Base-by-base conservation (phyloP, 176 grass and related monocot genomes). In the Leersia perrieri region DNA sequence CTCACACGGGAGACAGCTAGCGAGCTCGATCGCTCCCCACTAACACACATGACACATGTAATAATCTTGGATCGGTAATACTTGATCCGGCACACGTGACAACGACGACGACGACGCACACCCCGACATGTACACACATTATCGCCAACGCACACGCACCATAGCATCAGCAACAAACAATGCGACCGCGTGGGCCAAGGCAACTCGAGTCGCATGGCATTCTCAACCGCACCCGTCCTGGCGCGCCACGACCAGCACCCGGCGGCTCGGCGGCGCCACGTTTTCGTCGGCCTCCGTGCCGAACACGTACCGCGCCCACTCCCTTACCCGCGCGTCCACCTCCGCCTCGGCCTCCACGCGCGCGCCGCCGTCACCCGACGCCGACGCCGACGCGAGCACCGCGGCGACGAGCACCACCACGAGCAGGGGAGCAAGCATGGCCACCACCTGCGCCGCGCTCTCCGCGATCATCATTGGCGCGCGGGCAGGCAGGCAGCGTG, bases 241-340 rank as follows among this genome's bases (percentile, higher is more conserved):
- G 18, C 47, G 58, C 34, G n/a, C 11, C 75, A 73, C 28, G 31
- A 16, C n/a, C 11, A 40, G 47, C 36, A 58, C 5, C 53, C 53
- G 53, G 2, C 53, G 22, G 20, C 53, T 23, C 53, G 53, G 53
- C 53, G 53, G 53, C 22, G 51, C 22, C 8, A 41, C 18, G 49
- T 25, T 3, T 2, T 16, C 53, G 53, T 58, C 53, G 16, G 29
- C 60, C 42, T 91, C 70, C 22, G 86, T 15, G 18, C 86, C 92
- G 72, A 94, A 94, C 45, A 94, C 57, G 71, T 79, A 94, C 47
- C 27, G 75, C 25, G 80, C 89, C 76, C 90, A 73, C 81, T 94
- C 89, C 53, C 41, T 42, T 9, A 65, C 92, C 32, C 12, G 86
- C 60, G 64, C 92, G 77, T 91, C 79, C 55, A 57, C 67, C 70